Percentiles rank a stretch among this genome's conserved stretches.
Evolutionary conservation across 2,329 filamentous ascomycete genomes (phyloP).

Genomic region (Botryotinia narcissicola): DNA sequence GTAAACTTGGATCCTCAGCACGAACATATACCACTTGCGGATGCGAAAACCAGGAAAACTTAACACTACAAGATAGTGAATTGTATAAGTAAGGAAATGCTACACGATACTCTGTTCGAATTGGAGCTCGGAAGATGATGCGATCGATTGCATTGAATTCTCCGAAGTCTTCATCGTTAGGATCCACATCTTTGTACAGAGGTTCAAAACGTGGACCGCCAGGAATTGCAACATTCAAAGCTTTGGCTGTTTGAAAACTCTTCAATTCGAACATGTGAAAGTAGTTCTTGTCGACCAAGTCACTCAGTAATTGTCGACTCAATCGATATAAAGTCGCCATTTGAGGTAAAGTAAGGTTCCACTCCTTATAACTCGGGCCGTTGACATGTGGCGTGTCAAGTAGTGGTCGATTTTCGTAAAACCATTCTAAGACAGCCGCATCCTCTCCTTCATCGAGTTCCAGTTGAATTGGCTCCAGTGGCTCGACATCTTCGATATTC

Average conservation of each 20-base stretch:
- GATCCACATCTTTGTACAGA: slow-evolving; percentile 96
- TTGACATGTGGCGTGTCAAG: slow-evolving; percentile 92
- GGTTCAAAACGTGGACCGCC: slow-evolving; percentile 96
- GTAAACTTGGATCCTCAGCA: slow-evolving; percentile 82
- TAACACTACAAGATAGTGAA: slow-evolving; percentile 89
- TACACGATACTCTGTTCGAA: slow-evolving; percentile 92
- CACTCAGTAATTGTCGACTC: slow-evolving; percentile 85
- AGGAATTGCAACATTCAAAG: slow-evolving; percentile 94
- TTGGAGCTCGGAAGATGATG: slow-evolving; percentile 95
- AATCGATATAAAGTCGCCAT: slow-evolving; percentile 95
- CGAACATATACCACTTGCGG: slow-evolving; percentile 90
- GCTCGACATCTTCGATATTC: slow-evolving; percentile 98
- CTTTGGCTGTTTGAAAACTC: slow-evolving; percentile 93
- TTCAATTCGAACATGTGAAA: slow-evolving; percentile 96
- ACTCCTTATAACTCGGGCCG: slow-evolving; percentile 92
- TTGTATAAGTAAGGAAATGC: slow-evolving; percentile 96
- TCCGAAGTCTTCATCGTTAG: slow-evolving; percentile 98
- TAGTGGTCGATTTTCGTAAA: slow-evolving; percentile 91
- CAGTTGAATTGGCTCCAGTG: slow-evolving; percentile 96
- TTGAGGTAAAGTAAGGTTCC: slow-evolving; percentile 89
- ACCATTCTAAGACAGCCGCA: slow-evolving; percentile 88
- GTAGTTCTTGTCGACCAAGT: slow-evolving; percentile 94
- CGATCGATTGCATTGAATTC: slow-evolving; percentile 99
- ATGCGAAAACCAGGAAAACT: slow-evolving; percentile 88
- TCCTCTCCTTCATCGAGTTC: slow-evolving; percentile 95